Evolutionary conservation across 2,329 filamentous ascomycete species (phyloP).

Genomic region (Cytospora leucostoma): DNA sequence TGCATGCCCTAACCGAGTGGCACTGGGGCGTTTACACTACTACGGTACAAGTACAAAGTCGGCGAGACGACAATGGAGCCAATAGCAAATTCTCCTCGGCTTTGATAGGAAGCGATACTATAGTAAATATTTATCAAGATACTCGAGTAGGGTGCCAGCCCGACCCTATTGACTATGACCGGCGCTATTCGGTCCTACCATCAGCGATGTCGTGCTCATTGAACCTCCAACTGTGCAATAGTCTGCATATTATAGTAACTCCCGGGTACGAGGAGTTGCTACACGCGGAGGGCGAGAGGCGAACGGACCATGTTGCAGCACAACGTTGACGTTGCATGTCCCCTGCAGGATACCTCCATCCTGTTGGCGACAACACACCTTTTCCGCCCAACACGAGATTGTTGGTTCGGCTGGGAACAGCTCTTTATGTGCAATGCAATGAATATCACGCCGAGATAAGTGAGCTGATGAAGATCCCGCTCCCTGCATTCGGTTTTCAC

Average conservation of each 20-base stretch:
- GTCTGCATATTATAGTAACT: not conserved
- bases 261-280: not conserved
- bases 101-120: no score
- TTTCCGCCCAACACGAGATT: not conserved
- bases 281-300: not conserved
- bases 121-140: no score
- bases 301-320: not conserved
- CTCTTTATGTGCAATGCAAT: not conserved
- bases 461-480: not conserved
- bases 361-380: not conserved
- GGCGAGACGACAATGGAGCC: no score
- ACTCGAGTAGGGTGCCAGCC: no score
- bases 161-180: no score
- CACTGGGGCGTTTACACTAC: no score
- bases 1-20: no score
- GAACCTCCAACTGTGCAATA: no score
- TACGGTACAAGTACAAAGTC: no score
- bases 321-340: not conserved
- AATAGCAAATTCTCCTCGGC: no score
- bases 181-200: no score
- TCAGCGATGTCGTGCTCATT: no score
- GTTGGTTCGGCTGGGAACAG: not conserved
- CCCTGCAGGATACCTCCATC: not conserved
- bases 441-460: not conserved
- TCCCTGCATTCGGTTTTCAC: slow-evolving; percentile 1